Percentiles rank a stretch among this genome's conserved stretches.
These are phyloP conservation scores for Rhododendron vialii DNA, from an alignment of 148 eudicot species.

Conservation along the genomic window DNA sequence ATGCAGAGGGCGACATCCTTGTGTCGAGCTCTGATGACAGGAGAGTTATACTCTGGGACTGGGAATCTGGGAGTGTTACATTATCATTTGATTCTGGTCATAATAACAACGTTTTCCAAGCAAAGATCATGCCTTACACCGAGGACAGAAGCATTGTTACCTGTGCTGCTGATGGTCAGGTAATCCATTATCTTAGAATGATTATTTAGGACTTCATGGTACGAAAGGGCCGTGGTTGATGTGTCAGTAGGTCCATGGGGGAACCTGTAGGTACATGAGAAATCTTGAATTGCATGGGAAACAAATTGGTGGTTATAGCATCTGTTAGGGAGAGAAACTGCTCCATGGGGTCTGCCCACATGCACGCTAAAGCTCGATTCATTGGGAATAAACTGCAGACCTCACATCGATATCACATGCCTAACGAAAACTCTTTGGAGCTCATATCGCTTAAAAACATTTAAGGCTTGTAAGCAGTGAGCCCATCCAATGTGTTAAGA, in stretches of 20 bases:
- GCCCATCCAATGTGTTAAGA: background rate
- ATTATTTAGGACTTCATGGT: background rate
- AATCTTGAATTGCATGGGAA: background rate
- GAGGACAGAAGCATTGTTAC: constrained; percentile 82
- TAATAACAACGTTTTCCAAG: constrained; percentile 76
- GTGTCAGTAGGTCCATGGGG: background rate
- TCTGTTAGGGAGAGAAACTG: background rate
- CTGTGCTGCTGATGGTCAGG: constrained; percentile 98
- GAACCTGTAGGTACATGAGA: background rate
- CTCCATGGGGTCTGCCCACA: background rate
- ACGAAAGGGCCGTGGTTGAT: background rate
- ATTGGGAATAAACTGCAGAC: background rate
- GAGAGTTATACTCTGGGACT: constrained; percentile 77
- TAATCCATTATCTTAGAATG: constrained; percentile 20
- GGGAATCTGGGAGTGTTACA: constrained; percentile 65
- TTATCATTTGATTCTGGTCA: constrained; percentile 82
- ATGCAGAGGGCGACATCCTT: constrained; percentile 66
- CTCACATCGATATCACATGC: background rate
- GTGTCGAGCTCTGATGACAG: constrained; percentile 91
- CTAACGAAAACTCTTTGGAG: background rate
- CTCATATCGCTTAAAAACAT: background rate
- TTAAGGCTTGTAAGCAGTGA: background rate
- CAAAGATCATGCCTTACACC: constrained; percentile 78
- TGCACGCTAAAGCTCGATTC: background rate
- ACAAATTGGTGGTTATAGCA: background rate